These are phyloP conservation scores for Fragaria iinumae DNA, from an alignment of 306 rosid genomes.

Conservation along the genomic window DNA sequence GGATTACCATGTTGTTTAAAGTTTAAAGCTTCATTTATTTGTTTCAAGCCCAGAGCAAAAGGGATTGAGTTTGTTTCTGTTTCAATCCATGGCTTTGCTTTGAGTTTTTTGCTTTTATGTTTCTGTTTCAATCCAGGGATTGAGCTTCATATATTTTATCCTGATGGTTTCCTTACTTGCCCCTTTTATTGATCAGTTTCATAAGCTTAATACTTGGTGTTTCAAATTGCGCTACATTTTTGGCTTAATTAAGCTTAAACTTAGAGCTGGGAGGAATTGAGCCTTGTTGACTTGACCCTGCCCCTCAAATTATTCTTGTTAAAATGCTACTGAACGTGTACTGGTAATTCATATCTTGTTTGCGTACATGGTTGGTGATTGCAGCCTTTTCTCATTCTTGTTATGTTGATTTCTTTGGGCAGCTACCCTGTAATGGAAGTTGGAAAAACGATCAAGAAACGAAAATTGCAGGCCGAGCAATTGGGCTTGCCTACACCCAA, in stretches of 20 bases:
- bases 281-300: neutral
- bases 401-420: neutral
- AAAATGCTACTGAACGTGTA: neutral
- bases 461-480: constrained; percentile 58
- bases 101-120: neutral
- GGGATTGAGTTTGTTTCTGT: neutral
- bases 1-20: neutral
- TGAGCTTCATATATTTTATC: too few relatives aligned
- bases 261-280: neutral
- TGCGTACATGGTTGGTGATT: neutral
- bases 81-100: neutral
- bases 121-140: too few relatives aligned
- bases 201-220: neutral
- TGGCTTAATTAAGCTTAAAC: neutral
- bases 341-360: neutral
- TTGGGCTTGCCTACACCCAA: constrained; percentile 55
- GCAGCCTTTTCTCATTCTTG: neutral
- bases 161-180: neutral
- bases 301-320: neutral
- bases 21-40: neutral
- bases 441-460: constrained; percentile 47
- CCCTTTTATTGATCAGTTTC: neutral
- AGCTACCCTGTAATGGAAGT: constrained; percentile 39
- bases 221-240: neutral
- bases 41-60: neutral